phyloP scores from a whole-genome alignment of 2,329 filamentous ascomycete species.

The Diaporthe aspalathi region DNA sequence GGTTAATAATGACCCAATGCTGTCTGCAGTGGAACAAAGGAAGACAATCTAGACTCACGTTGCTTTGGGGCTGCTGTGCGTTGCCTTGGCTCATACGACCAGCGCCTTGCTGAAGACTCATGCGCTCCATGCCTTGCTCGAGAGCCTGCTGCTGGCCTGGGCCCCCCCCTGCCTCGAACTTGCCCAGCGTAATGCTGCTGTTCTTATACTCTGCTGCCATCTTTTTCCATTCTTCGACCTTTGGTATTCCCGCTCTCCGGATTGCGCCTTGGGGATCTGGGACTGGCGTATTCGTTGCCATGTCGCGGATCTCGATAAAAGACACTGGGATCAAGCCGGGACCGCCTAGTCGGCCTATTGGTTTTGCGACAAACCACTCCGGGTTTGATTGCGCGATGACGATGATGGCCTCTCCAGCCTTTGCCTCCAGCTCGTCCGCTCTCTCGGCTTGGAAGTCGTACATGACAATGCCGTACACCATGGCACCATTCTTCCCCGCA shows the following conservation, averaged over 20 bases:
- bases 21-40: background rate
- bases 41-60: conserved; percentile 54
- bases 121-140: conserved; percentile 78
- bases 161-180: conserved; percentile 74
- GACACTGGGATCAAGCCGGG: conserved; percentile 96
- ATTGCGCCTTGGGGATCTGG: conserved; percentile 87
- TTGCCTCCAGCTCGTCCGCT: conserved; percentile 95
- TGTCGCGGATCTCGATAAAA: conserved; percentile 96
- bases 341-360: conserved; percentile 95
- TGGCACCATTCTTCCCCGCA: conserved; percentile 73
- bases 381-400: conserved; percentile 98
- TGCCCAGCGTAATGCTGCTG: conserved; percentile 95
- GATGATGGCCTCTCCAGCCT: conserved; percentile 95
- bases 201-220: conserved; percentile 99
- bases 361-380: conserved; percentile 99
- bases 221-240: conserved; percentile 99
- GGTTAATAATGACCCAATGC: conserved; percentile 42
- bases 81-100: conserved; percentile 62
- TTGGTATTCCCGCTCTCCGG: conserved; percentile 87
- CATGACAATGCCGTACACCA: conserved; percentile 97
- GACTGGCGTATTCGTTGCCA: conserved; percentile 86
- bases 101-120: conserved; percentile 75
- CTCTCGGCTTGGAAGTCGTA: conserved; percentile 96
- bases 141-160: conserved; percentile 60
- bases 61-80: conserved; percentile 50